Percentiles rank a stretch among this genome's conserved stretches.
Evolutionary conservation across 2,329 filamentous ascomycete genomes (phyloP).

Genomic region (Xylariales sp.): DNA sequence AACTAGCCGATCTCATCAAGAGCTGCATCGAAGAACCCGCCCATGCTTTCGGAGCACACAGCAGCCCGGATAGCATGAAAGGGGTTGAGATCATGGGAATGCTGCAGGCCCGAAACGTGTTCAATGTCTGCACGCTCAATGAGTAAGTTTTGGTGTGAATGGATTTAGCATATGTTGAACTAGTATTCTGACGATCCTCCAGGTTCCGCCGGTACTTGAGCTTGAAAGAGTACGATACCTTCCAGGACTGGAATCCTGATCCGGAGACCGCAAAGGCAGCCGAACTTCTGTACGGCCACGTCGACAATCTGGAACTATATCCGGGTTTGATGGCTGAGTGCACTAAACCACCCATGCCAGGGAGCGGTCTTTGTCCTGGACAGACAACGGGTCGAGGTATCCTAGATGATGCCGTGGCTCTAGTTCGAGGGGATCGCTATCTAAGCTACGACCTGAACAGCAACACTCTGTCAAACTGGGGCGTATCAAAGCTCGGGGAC

Average conservation of each 20-base stretch:
- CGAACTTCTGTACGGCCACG: constrained; percentile 12
- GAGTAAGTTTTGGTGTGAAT: constrained; percentile 7
- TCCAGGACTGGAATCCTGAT: constrained; percentile 10
- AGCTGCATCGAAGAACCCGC: constrained; percentile 43
- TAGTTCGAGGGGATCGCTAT: constrained; percentile 40
- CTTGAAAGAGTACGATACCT: constrained; percentile 10
- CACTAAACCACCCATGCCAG: constrained; percentile 18
- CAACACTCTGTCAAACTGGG: constrained; percentile 45
- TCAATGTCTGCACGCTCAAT: constrained; percentile 7
- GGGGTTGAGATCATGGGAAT: constrained; percentile 9
- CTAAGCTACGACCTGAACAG: constrained; percentile 44
- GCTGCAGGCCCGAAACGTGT: constrained; percentile 7
- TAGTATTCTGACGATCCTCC: no score
- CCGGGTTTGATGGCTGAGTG: constrained; percentile 12
- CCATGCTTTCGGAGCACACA: constrained; percentile 8
- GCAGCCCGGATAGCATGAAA: constrained; percentile 8
- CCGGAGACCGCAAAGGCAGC: constrained; percentile 7
- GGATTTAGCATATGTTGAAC: no score
- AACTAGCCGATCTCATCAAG: constrained; percentile 71
- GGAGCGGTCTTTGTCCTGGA: constrained; percentile 38
- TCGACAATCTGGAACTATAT: constrained; percentile 14
- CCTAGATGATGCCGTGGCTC: constrained; percentile 41
- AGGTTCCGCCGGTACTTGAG: constrained; percentile 9
- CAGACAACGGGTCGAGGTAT: constrained; percentile 40
- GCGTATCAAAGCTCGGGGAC: constrained; percentile 35